Percentiles rank a stretch among this genome's conserved stretches.
These are phyloP conservation scores for Xylariaceae sp. DNA, from an alignment of 2,329 filamentous ascomycete genomes.

Conservation along the genomic window DNA sequence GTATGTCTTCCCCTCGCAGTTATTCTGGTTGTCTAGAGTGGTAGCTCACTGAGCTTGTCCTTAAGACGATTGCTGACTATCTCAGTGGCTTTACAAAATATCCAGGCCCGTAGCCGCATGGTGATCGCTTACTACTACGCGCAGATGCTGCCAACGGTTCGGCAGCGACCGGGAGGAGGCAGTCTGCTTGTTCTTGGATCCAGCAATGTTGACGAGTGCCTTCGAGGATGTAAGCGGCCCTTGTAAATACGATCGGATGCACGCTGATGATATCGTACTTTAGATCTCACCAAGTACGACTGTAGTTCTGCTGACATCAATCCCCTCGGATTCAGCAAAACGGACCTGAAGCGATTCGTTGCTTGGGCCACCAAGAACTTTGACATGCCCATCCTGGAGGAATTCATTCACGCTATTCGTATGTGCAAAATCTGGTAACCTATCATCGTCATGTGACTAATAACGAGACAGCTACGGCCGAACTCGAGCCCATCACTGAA, in stretches of 20 bases:
- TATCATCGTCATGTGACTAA: too few relatives aligned
- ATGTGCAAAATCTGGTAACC: too few relatives aligned
- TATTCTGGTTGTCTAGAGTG: too few relatives aligned
- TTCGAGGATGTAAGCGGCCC: slow-evolving; percentile 55
- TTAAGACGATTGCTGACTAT: too few relatives aligned
- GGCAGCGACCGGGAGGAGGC: slow-evolving; percentile 52
- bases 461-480: slow-evolving; percentile 46
- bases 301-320: too few relatives aligned
- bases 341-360: slow-evolving; percentile 68
- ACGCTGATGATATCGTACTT: too few relatives aligned
- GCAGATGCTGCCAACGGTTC: slow-evolving; percentile 61
- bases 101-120: slow-evolving; percentile 67
- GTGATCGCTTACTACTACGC: slow-evolving; percentile 66
- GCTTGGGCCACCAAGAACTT: slow-evolving; percentile 59
- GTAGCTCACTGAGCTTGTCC: too few relatives aligned
- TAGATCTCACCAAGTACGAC: too few relatives aligned
- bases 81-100: slow-evolving; percentile 52
- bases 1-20: too few relatives aligned
- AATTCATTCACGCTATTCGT: slow-evolving; percentile 62
- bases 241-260: slow-evolving; percentile 55
- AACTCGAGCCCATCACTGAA: slow-evolving; percentile 38
- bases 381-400: slow-evolving; percentile 61
- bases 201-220: slow-evolving; percentile 62
- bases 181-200: slow-evolving; percentile 65
- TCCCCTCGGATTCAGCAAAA: slow-evolving; percentile 54